phyloP scores from a whole-genome alignment of 1,284 basidiomycete species.

The Volvariella surrecta region DNA sequence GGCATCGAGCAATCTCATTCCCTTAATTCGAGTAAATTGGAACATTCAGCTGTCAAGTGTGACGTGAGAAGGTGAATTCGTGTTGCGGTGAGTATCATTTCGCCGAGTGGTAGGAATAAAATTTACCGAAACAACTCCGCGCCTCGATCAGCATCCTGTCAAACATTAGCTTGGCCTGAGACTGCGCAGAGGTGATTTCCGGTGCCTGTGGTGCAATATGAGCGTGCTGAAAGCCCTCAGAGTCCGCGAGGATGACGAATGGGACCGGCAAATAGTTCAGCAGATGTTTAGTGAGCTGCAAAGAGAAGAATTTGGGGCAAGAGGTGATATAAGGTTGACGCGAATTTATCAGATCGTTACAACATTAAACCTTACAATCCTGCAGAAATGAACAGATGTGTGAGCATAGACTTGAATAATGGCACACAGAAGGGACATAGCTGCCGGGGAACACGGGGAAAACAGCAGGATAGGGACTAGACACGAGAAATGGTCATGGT shows the following conservation, averaged over 20 bases:
- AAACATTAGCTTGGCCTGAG: slow-evolving; percentile 44
- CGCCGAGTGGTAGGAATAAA: background rate
- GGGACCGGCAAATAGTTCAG: slow-evolving; percentile 48
- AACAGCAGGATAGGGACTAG: slow-evolving; percentile 28
- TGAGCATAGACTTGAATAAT: slow-evolving; percentile 24
- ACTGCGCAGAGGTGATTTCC: slow-evolving; percentile 44
- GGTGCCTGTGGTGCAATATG: slow-evolving; percentile 56
- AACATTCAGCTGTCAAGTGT: slow-evolving; percentile 36
- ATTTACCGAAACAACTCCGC: slow-evolving; percentile 39
- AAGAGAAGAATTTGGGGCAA: slow-evolving; percentile 31
- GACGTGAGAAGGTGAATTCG: background rate
- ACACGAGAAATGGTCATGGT: slow-evolving; percentile 41
- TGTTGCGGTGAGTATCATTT: background rate
- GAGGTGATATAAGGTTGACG: background rate
- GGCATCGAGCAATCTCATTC: slow-evolving; percentile 38
- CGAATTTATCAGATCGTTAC: background rate
- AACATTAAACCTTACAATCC: slow-evolving; percentile 32
- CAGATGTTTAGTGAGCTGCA: no score
- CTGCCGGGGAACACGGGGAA: slow-evolving; percentile 7
- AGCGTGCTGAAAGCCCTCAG: slow-evolving; percentile 37
- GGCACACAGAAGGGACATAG: background rate
- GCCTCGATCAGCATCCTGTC: slow-evolving; percentile 46
- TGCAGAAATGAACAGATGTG: slow-evolving; percentile 25
- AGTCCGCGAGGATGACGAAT: slow-evolving; percentile 38
- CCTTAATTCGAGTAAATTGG: slow-evolving; percentile 50